A percentile compares a stretch with the other conserved stretches of the same genome.
Evolutionary conservation across 129 eudicot genomes (phyloP).

Genomic region (Chrysanthemum lavandulifolium): DNA sequence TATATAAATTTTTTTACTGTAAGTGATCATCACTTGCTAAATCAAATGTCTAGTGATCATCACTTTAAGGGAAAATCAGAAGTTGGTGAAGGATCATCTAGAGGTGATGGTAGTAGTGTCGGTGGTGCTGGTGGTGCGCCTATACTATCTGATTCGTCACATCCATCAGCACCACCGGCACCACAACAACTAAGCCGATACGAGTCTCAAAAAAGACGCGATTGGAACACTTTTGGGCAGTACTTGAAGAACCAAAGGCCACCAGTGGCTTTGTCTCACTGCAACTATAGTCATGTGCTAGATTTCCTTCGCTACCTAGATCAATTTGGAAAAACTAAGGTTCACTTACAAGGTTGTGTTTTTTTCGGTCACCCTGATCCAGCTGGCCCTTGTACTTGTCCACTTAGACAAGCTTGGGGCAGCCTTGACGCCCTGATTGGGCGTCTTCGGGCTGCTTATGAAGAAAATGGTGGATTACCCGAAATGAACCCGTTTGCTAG

Average conservation of each 20-base stretch:
- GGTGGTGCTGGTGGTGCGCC: background rate
- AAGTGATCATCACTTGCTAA: constrained; percentile 15
- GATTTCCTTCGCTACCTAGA: constrained; percentile 65
- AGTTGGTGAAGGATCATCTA: constrained; percentile 37
- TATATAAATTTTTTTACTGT: background rate
- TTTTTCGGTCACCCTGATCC: constrained; percentile 75
- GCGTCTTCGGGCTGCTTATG: constrained; percentile 68
- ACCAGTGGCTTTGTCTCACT: constrained; percentile 54
- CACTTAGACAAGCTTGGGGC: constrained; percentile 80
- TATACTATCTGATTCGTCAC: constrained; percentile 19
- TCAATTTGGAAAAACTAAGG: constrained; percentile 81
- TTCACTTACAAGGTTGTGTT: constrained; percentile 62
- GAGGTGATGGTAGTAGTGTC: constrained; percentile 3
- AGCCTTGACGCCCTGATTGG: constrained; percentile 79
- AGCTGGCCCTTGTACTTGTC: constrained; percentile 73
- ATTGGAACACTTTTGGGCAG: constrained; percentile 83
- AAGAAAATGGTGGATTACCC: constrained; percentile 62
- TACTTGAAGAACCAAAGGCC: constrained; percentile 71
- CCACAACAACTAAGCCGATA: constrained; percentile 57
- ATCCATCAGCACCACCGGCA: constrained; percentile 19
- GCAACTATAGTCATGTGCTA: constrained; percentile 60
- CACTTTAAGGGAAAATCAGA: constrained; percentile 39
- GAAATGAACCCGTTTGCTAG: constrained; percentile 76
- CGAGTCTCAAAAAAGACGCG: constrained; percentile 70
- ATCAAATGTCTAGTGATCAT: constrained; percentile 37